Conservation (phyloP, 2,329 filamentous ascomycete genomes). For the Fusarium newnesense region DNA sequence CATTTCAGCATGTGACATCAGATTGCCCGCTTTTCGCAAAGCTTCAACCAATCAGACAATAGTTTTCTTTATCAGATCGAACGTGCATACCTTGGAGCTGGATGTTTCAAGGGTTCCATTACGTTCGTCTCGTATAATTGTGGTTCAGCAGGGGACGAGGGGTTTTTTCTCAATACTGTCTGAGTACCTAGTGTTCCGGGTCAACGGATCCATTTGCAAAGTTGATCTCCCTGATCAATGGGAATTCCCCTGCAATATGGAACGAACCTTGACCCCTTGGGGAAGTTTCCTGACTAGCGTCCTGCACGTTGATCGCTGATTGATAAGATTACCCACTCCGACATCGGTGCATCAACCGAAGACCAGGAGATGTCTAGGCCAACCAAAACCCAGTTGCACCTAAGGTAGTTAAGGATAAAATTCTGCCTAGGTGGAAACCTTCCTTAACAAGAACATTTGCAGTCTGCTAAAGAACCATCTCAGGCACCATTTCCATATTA, state of each 20-base stretch:
- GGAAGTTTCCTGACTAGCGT: constrained; percentile 28
- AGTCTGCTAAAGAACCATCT: background rate
- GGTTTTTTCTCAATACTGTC: constrained; percentile 6
- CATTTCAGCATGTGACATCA: constrained; percentile 43
- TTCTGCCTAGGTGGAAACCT: background rate
- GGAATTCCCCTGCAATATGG: constrained; percentile 17
- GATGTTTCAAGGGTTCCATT: constrained; percentile 11
- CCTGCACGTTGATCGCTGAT: constrained; percentile 44
- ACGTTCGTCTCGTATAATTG: constrained; percentile 9
- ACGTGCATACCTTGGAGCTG: constrained; percentile 25
- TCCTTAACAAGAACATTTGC: background rate
- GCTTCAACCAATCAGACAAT: constrained; percentile 13
- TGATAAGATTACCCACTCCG: constrained; percentile 44
- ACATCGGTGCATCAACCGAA: background rate
- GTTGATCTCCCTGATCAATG: background rate
- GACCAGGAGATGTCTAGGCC: background rate
- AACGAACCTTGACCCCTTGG: constrained; percentile 3
- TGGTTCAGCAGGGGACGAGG: constrained; percentile 9
- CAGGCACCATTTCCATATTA: background rate
- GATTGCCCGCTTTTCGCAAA: constrained; percentile 8
- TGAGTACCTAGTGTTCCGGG: constrained; percentile 2
- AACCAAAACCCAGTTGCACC: background rate
- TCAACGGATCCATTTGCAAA: constrained; percentile 8
- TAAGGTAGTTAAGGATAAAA: background rate
- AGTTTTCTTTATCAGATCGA: constrained; percentile 40